These are phyloP conservation scores for Claviceps citrina DNA, from an alignment of 2,329 filamentous ascomycete genomes.

Conservation along the genomic window DNA sequence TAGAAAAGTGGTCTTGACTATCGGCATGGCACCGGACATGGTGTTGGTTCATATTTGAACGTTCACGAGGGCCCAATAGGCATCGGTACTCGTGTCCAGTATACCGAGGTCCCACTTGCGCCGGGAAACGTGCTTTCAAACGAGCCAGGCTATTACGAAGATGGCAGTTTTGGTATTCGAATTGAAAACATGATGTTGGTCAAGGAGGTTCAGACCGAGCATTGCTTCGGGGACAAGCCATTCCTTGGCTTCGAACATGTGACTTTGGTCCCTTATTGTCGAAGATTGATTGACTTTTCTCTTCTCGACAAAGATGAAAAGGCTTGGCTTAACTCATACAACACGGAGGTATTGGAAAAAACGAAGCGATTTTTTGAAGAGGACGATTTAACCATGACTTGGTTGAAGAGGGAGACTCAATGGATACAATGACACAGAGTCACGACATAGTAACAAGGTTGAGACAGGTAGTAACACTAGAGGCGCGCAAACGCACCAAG, in stretches of 20 bases:
- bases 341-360: slow-evolving; percentile 66
- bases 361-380: slow-evolving; percentile 61
- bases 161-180: slow-evolving; percentile 83
- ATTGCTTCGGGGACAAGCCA: slow-evolving; percentile 84
- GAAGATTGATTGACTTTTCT: slow-evolving; percentile 63
- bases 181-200: slow-evolving; percentile 95
- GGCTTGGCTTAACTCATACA: slow-evolving; percentile 76
- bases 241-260: slow-evolving; percentile 94
- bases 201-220: slow-evolving; percentile 68
- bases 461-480: slow-evolving; percentile 22
- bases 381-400: slow-evolving; percentile 56
- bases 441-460: neutral
- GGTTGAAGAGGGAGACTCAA: slow-evolving; percentile 77
- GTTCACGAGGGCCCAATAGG: slow-evolving; percentile 96
- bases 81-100: slow-evolving; percentile 82
- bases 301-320: slow-evolving; percentile 62
- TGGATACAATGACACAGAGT: slow-evolving; percentile 16
- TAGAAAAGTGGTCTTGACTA: slow-evolving; percentile 67
- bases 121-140: slow-evolving; percentile 93
- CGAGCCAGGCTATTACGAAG: slow-evolving; percentile 94
- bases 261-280: slow-evolving; percentile 90
- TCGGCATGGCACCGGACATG: slow-evolving; percentile 89
- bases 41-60: slow-evolving; percentile 87
- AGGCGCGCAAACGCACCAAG: slow-evolving; percentile 39
- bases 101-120: slow-evolving; percentile 74